A percentile compares a stretch with the other conserved stretches of the same genome.
Conservation (phyloP, 2,329 filamentous ascomycete genomes). For the Alternaria alternata region DNA sequence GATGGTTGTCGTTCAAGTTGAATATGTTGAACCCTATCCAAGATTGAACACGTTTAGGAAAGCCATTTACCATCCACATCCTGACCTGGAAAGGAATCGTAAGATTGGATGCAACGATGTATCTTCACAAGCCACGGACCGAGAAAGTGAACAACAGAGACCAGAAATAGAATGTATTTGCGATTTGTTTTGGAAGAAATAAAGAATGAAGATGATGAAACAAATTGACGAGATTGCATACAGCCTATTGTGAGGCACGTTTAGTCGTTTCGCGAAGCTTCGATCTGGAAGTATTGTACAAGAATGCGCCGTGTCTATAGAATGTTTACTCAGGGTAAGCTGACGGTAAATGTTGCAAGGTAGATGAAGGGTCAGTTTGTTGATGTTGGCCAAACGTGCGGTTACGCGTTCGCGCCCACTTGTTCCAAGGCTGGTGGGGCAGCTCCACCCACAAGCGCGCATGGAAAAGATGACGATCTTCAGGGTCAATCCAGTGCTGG, state of each 20-base stretch:
- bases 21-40: too few species aligned
- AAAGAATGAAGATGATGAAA: background rate
- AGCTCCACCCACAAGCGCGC: constrained; percentile 1
- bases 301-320: background rate
- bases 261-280: background rate
- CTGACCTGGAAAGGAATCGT: background rate
- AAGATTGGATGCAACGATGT: background rate
- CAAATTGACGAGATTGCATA: background rate
- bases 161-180: background rate
- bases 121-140: background rate
- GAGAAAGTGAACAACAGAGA: background rate
- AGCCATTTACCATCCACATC: background rate
- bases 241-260: background rate
- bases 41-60: background rate
- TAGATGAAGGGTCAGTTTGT: background rate
- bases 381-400: constrained; percentile 1
- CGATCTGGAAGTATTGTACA: background rate
- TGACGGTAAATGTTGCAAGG: background rate
- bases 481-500: constrained; percentile 11
- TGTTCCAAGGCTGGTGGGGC: background rate
- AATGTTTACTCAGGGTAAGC: background rate
- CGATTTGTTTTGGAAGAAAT: background rate
- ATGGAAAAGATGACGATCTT: constrained; percentile 18
- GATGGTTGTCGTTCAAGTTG: too few species aligned
- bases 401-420: constrained; percentile 1